Conservation (phyloP, 2,329 filamentous ascomycete species). For the Dactylellina sp. region DNA sequence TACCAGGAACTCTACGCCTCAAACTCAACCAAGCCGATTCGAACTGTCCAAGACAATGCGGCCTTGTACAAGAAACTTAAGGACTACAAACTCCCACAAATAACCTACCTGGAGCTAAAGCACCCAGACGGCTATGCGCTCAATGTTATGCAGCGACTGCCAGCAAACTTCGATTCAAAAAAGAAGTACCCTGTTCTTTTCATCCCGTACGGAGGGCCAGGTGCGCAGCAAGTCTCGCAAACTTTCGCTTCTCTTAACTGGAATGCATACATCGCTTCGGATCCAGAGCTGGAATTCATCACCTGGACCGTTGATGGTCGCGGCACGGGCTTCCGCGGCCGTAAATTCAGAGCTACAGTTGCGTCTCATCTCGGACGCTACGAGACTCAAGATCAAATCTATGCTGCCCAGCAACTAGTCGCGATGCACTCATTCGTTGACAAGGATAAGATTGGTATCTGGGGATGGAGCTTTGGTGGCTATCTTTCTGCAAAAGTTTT, state of each 20-base stretch:
- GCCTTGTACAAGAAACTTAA: conserved; percentile 69
- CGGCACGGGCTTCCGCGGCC: conserved; percentile 74
- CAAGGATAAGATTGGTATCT: conserved; percentile 72
- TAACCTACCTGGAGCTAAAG: conserved; percentile 73
- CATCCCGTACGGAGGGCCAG: conserved; percentile 76
- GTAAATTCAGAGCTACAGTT: conserved; percentile 72
- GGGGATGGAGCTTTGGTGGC: conserved; percentile 77
- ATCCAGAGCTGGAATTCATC: conserved; percentile 76
- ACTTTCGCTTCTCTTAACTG: conserved; percentile 70
- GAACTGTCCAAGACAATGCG: conserved; percentile 73
- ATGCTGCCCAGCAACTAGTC: conserved; percentile 72
- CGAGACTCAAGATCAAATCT: conserved; percentile 76
- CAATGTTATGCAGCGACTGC: conserved; percentile 75
- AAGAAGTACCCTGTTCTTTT: conserved; percentile 77
- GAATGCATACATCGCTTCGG: conserved; percentile 74
- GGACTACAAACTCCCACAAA: conserved; percentile 73
- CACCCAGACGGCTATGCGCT: conserved; percentile 73
- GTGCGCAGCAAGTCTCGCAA: conserved; percentile 73
- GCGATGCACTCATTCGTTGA: conserved; percentile 69
- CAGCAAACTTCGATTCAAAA: conserved; percentile 72
- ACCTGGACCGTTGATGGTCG: conserved; percentile 77
- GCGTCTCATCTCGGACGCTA: conserved; percentile 72
- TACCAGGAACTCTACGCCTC: conserved; percentile 75
- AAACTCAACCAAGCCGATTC: conserved; percentile 70
- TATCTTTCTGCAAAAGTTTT: conserved; percentile 76